Base-by-base conservation (phyloP, 2,329 filamentous ascomycete genomes). In the Colletotrichum sp. region DNA sequence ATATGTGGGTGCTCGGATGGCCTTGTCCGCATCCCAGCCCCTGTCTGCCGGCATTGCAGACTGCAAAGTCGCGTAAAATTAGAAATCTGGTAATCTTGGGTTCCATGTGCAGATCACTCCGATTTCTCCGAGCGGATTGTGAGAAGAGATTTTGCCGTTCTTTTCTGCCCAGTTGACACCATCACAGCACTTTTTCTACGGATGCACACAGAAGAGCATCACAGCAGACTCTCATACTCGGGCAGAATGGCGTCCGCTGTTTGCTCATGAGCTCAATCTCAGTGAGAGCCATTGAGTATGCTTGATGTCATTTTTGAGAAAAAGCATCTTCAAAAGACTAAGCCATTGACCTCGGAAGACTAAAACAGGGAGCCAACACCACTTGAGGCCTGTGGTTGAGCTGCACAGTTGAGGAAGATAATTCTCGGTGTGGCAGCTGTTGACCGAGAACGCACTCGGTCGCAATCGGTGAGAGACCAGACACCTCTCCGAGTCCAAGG, bases 21-120 rank as follows among this genome's bases (percentile, higher is more conserved):
- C 28, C 59, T 30, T 32, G 59, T 61, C 55, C 24, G n/a, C 55
- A 59, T 59, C 55, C 55, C 26, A 28, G 55, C 13, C 55, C 55
- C 55, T 59, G 55, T 59, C 55, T 59, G 55, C 55, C 55, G 26
- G 26, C 59, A 52, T 52, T 32, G 59, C 59, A 61, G 26, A 34
- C 26, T 32, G 18, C 59, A 61, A 26, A 59, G 14, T 43, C 21
- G 61, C 61, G 61, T 64, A 43, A 39, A 64, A 64, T 64, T 61
- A 34, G 28, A 61, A 59, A 34, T 43, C 34, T 32, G 30, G 61
- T 43, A 28, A 39, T 36, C 34, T 64, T 61, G n/a, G 28, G 30
- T 61, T n/a, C 59, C 59, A 34, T 61, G 30, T 61, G 55, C 26
- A 59, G 55, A 59, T 59, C 55, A 28, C 55, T 28, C 55, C 26